A percentile compares a stretch with the other conserved stretches of the same genome.
phyloP scores from a whole-genome alignment of 441 rosid genomes.

The Gossypium armourianum region DNA sequence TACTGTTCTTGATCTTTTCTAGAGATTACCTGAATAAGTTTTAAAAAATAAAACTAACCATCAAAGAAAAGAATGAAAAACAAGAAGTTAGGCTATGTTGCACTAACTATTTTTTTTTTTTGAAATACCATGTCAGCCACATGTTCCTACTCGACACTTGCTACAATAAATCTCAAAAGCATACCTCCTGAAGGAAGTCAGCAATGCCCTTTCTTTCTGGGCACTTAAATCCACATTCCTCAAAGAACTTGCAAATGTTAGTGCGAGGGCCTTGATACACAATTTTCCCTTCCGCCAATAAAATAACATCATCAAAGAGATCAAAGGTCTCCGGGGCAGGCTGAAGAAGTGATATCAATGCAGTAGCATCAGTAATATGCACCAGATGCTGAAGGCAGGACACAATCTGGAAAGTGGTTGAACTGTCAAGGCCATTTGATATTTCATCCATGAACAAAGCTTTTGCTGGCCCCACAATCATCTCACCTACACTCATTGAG shows the following conservation, averaged over 20 bases:
- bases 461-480: constrained; percentile 54
- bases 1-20: constrained; percentile 45
- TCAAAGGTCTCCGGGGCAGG: constrained; percentile 52
- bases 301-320: constrained; percentile 52
- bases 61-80: background rate
- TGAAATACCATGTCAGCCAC: background rate
- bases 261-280: constrained; percentile 49
- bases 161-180: background rate
- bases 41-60: background rate
- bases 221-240: constrained; percentile 17
- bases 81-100: background rate
- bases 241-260: constrained; percentile 8
- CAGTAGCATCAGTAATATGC: constrained; percentile 42
- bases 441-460: constrained; percentile 61
- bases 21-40: constrained; percentile 32
- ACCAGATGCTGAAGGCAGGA: constrained; percentile 49
- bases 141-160: background rate
- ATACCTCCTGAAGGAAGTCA: constrained; percentile 29
- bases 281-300: constrained; percentile 52
- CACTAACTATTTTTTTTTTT: background rate
- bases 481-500: constrained; percentile 24
- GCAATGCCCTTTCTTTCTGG: constrained; percentile 22
- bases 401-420: constrained; percentile 52
- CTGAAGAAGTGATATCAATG: constrained; percentile 53
- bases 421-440: constrained; percentile 57